Base-by-base conservation (phyloP, 139 green algal genomes). In the Volvox reticuliferus region DNA sequence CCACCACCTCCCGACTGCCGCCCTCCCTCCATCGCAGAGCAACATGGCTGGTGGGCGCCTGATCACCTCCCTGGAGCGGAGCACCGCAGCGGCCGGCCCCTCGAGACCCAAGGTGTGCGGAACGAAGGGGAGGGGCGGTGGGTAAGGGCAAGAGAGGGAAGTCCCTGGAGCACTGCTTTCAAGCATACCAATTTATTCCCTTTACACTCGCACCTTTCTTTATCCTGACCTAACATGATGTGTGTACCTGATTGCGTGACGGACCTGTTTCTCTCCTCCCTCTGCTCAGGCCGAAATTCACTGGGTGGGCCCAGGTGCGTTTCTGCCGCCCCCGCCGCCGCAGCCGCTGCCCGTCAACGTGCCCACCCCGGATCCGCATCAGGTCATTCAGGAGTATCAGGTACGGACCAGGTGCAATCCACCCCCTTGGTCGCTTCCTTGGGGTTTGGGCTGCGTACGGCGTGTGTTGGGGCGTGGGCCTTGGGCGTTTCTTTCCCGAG, bases 61-160 rank as follows among this genome's bases (percentile, higher is more conserved):
- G 16, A 37, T 79, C 73, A 79, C 73, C 73, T 36, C 73, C 73
- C 26, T 35, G 73, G 73, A 79, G 24, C 73, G 24, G 2, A 32
- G 73, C 73, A 19, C 32, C 16, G 28, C 28, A 32, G 73, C 1
- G 19, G 73, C 26, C 73, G 26, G 73, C 26, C 73, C 73, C 9
- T 79, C 73, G 2, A 32, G 73, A 79, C 73, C 73, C 73, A 79
- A 79, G 73, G 73, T 79, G 73, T 82, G 22, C 76, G 30, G 76
- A 82, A 24, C 30, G 9, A 55, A 17, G 50, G 17, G 76, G 28
- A 82, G 2, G 30, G 50, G 44, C 44, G 5, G 44, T 9, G 44
- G 44, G 44, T 55, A 55, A 55, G 44, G 44, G 44, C 44, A 55
- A 55, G 44, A 55, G 44, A 55, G 44, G 9, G 44, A 55, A 14